Evolutionary conservation across 805 yeast species (phyloP), one percentile per base, ranked within the genome.

Genomic region (Ogataea angusta): DNA sequence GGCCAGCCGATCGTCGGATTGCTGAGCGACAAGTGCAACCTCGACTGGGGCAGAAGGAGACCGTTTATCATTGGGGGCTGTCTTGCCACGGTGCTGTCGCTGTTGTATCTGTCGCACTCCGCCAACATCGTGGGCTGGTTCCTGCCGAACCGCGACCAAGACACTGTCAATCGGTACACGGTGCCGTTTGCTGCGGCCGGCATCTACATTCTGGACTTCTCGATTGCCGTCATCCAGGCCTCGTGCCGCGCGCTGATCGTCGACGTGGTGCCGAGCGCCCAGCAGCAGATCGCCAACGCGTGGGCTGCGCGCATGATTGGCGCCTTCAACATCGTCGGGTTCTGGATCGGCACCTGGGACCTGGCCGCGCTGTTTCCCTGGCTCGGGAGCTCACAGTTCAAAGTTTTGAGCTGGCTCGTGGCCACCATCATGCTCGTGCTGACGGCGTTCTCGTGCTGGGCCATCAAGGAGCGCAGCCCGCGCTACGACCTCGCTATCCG

Each of bases 231-330:
- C 2, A 79, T 80, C 38, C 83, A 78, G 49, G 82, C 85, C 1
- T 69, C 80, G 5, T 62, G 77, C 7, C 64, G 85, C 10, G 84
- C 85, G 0, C 67, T 77, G 29, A 75, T 79, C 22, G 82, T 79
- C 16, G 85, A 79, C 51, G 73, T 75, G 46, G 77, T 78, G 6
- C 75, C 81, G 5, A 66, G 76, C 0, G 58, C 64, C 36, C 84
- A 76, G 48, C 85, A 80, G 49, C 76, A 73, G 40, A 51, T 63
- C 5, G 80, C 82, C 8, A 79, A 78, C 53, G 84, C 82, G 1
- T 76, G 81, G 82, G 85, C 83, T 1, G 82, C 84, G 1, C 61
- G 81, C 35, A 68, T 80, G 78, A 75, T 77, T 36, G 80, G 84
- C 0, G 63, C 65, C 1, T 80, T 81, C 46, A 80, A 79, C 45